Evolutionary conservation across 192 early-diverging fungal genomes (phyloP).

Genomic region (Coemansia furcata): DNA sequence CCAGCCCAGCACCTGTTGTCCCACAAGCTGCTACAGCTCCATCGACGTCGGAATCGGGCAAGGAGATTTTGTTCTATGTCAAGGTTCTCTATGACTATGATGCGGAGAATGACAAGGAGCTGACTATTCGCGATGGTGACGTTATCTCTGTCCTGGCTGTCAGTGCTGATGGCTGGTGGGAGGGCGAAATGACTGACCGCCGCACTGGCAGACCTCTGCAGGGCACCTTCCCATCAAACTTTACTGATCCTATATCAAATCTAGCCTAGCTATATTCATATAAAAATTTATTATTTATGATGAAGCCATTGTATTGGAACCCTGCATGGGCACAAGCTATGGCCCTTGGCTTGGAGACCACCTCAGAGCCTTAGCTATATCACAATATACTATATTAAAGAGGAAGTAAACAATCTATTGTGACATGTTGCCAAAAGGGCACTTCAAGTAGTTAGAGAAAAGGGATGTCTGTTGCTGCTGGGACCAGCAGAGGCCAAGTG

Average conservation of each 20-base stretch:
- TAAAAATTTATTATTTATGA: background rate
- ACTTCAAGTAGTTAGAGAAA: no score
- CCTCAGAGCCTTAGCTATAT: no score
- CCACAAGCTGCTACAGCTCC: background rate
- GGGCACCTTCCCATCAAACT: conserved; percentile 55
- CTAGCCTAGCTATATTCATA: conserved; percentile 2
- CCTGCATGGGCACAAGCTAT: no score
- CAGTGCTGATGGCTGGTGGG: conserved; percentile 55
- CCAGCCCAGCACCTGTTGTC: background rate
- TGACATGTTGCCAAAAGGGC: no score
- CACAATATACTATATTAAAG: no score
- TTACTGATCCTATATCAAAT: conserved; percentile 47
- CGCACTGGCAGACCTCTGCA: conserved; percentile 31
- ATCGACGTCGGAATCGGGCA: conserved; percentile 22
- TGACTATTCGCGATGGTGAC: conserved; percentile 45
- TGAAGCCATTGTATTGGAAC: no score
- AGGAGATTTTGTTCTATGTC: conserved; percentile 52
- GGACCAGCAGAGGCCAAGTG: no score
- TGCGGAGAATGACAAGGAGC: conserved; percentile 48
- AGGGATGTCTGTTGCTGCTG: no score
- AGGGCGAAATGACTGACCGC: conserved; percentile 49
- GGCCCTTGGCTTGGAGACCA: no score
- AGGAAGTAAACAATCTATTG: no score
- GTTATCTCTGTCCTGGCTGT: conserved; percentile 50
- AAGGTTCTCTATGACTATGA: conserved; percentile 56